These are phyloP conservation scores for Helicostylum pulchrum DNA, from an alignment of 192 early-diverging fungal genomes.

Conservation along the genomic window DNA sequence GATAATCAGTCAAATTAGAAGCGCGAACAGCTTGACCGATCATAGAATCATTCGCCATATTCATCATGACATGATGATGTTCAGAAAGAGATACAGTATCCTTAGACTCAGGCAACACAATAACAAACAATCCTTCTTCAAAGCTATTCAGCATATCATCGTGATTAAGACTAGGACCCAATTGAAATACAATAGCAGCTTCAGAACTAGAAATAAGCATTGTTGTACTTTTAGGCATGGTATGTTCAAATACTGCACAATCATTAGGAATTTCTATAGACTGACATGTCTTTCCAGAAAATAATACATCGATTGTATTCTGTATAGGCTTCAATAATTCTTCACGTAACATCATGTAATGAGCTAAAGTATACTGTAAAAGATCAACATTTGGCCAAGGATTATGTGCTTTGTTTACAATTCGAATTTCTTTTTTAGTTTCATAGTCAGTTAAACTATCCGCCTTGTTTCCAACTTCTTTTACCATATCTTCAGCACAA, in stretches of 20 bases:
- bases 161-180: not conserved
- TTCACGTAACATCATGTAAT: slow-evolving; percentile 14
- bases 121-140: not conserved
- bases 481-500: not conserved
- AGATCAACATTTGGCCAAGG: not conserved
- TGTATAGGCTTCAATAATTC: not conserved
- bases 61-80: not conserved
- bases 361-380: not conserved
- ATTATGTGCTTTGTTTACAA: not conserved
- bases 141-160: not conserved
- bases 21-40: not conserved
- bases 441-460: not conserved
- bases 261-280: not conserved
- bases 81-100: not conserved
- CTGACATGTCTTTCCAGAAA: not conserved
- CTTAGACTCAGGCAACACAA: not conserved
- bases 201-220: not conserved
- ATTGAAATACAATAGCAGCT: not conserved
- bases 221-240: not conserved
- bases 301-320: not conserved
- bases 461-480: not conserved
- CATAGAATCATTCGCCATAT: not conserved
- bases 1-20: not conserved
- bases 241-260: not conserved
- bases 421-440: not conserved